Base-by-base conservation (phyloP, 805 yeast genomes). In the Saccharomycopsis lassenensis region DNA sequence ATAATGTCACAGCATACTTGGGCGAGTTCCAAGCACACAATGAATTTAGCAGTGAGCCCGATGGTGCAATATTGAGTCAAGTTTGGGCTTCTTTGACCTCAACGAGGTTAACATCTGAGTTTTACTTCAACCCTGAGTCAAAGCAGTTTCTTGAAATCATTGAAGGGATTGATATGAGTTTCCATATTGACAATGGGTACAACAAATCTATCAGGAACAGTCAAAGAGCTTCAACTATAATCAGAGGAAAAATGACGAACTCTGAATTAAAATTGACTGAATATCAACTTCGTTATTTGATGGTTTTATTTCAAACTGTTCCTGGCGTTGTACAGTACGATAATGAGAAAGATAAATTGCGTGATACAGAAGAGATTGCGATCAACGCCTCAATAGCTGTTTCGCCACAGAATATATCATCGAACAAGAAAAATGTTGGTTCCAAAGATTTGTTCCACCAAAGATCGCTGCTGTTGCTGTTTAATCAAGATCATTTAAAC, bases 1-100 rank as follows among this genome's bases (percentile, higher is more conserved):
- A 89, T 49, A 58, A 69, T 14, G 52, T 89, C 23, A 74, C 80
- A 0, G 71, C 79, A 12, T 73, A 83, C 47, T 63, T 87, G 34
- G 98, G 98, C 45, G 95, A 89, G 51, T 59, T 91, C 7, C 77
- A 69, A 46, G 71, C 86, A 12, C 59, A 64, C 3, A 91, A 87
- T 53, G 55, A 55, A 7, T 86, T 83, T 51, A 50, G 52, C 7
- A 11, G 10, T 5, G 41, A 37, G 14, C 24, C 7, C 11, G 23
- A 32, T 11, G 48, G 44, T 1, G 54, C 49, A 0, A 47, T 61
- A 7, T 57, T 71, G 16, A 86, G 84, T 49, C 51, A 65, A 5
- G 71, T 87, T 10, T 52, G 62, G 11, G 68, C 84, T 5, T 93
- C 95, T 0, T 59, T 91, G 15, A 62, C 85, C 29, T 75, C 84